These are phyloP conservation scores for Monsonia emarginata DNA, from an alignment of 441 rosid species.

Conservation along the genomic window DNA sequence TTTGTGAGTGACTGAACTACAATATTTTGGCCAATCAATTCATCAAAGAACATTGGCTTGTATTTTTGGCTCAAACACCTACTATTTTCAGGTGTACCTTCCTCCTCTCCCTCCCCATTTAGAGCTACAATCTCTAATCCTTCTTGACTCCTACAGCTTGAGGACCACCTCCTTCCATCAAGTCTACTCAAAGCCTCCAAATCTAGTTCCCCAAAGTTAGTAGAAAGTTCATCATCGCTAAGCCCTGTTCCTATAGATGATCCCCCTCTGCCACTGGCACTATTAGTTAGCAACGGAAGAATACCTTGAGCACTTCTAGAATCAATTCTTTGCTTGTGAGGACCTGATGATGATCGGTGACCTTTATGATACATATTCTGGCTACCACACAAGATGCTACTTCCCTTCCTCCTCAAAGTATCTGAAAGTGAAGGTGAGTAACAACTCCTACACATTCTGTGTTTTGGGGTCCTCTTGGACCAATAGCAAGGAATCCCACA, in stretches of 20 bases:
- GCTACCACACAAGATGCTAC: constrained; percentile 68
- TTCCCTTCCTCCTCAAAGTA: constrained; percentile 78
- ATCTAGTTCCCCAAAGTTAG: constrained; percentile 83
- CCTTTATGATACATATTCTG: constrained; percentile 51
- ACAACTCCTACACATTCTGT: constrained; percentile 65
- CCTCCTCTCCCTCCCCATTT: constrained; percentile 60
- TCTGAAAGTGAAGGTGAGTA: constrained; percentile 89
- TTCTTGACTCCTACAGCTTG: constrained; percentile 80
- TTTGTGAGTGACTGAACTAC: constrained; percentile 75
- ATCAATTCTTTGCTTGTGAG: constrained; percentile 41
- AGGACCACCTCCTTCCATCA: constrained; percentile 94
- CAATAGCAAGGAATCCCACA: constrained; percentile 96
- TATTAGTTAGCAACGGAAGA: constrained; percentile 65
- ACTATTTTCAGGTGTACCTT: constrained; percentile 47
- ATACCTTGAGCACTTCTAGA: constrained; percentile 63
- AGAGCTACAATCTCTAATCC: constrained; percentile 54
- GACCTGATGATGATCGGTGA: constrained; percentile 37
- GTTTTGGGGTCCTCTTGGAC: constrained; percentile 70
- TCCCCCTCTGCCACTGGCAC: constrained; percentile 58
- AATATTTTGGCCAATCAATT: constrained; percentile 81
- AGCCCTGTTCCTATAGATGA: constrained; percentile 64
- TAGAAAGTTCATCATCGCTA: constrained; percentile 87
- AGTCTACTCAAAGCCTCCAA: constrained; percentile 92
- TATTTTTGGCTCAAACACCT: constrained; percentile 84
- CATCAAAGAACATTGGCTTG: constrained; percentile 71